These are phyloP conservation scores for Ganoderma sinense DNA, from an alignment of 1,284 basidiomycete genomes.

Conservation along the genomic window DNA sequence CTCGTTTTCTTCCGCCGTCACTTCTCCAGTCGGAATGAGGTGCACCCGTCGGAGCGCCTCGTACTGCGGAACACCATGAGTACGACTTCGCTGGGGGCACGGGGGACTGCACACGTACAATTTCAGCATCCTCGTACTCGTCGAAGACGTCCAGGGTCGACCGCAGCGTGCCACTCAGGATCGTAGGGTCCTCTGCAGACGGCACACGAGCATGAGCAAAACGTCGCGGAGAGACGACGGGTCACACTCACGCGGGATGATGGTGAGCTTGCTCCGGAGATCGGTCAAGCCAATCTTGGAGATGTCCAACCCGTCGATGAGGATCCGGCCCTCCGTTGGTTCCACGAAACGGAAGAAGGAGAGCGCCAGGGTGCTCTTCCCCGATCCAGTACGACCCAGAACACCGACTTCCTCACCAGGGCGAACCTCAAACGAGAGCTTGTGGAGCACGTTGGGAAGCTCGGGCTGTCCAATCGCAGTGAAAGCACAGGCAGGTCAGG, in stretches of 20 bases:
- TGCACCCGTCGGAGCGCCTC: constrained; percentile 91
- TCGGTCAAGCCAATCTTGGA: constrained; percentile 88
- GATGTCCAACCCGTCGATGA: constrained; percentile 91
- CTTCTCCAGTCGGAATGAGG: constrained; percentile 72
- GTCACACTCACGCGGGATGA: constrained; percentile 83
- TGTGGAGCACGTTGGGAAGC: constrained; percentile 87
- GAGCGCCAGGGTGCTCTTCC: constrained; percentile 90
- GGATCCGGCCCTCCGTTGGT: constrained; percentile 81
- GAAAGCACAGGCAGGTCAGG: constrained; percentile 14
- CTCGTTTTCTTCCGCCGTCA: constrained; percentile 53
- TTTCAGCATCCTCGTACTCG: constrained; percentile 87
- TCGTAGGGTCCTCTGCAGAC: constrained; percentile 78
- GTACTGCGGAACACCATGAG: constrained; percentile 58
- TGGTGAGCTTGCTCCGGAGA: constrained; percentile 84
- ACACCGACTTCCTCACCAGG: constrained; percentile 90
- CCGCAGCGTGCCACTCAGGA: constrained; percentile 85
- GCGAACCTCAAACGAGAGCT: constrained; percentile 78
- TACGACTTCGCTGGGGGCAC: constrained; percentile 1
- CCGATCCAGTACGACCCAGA: constrained; percentile 89
- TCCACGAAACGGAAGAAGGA: constrained; percentile 98
- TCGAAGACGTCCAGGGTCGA: constrained; percentile 90
- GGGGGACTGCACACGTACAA: constrained; percentile 52
- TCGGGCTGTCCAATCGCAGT: constrained; percentile 60
- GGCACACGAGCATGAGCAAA: constrained; percentile 6
- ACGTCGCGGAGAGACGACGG: not conserved